phyloP scores from a whole-genome alignment of 2,329 filamentous ascomycete species.

The Emergomyces orientalis region DNA sequence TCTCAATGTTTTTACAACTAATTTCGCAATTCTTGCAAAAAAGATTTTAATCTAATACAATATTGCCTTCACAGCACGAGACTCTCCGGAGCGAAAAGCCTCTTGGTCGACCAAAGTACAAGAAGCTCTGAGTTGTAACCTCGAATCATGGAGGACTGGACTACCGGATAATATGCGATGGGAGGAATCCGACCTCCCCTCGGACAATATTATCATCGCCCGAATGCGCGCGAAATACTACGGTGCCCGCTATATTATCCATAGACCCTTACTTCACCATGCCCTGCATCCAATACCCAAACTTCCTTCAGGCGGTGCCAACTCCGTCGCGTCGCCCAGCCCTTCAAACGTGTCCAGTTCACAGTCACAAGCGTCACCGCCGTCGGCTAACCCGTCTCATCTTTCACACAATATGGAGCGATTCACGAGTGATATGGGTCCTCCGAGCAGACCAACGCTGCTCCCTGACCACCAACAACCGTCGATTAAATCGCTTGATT shows the following conservation, averaged over 20 bases:
- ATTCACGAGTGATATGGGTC: conserved; percentile 28
- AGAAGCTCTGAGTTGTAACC: conserved; percentile 37
- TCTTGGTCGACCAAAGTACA: conserved; percentile 33
- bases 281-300: conserved; percentile 43
- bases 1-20: background rate
- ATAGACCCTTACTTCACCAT: conserved; percentile 63
- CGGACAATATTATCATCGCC: conserved; percentile 67
- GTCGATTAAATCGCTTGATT: conserved; percentile 32
- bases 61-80: background rate
- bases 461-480: conserved; percentile 18
- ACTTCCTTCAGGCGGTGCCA: conserved; percentile 17
- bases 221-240: conserved; percentile 89
- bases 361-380: conserved; percentile 30
- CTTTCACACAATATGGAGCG: conserved; percentile 25
- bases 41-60: background rate
- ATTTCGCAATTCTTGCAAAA: background rate
- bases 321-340: conserved; percentile 26
- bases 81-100: conserved; percentile 21
- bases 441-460: conserved; percentile 20
- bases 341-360: conserved; percentile 19
- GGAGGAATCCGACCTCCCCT: conserved; percentile 59
- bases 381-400: conserved; percentile 22
- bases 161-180: conserved; percentile 49
- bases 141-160: conserved; percentile 46
- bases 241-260: conserved; percentile 81